Conservation (phyloP, 495 filamentous ascomycete species). For the Aspergillus sparsus region DNA sequence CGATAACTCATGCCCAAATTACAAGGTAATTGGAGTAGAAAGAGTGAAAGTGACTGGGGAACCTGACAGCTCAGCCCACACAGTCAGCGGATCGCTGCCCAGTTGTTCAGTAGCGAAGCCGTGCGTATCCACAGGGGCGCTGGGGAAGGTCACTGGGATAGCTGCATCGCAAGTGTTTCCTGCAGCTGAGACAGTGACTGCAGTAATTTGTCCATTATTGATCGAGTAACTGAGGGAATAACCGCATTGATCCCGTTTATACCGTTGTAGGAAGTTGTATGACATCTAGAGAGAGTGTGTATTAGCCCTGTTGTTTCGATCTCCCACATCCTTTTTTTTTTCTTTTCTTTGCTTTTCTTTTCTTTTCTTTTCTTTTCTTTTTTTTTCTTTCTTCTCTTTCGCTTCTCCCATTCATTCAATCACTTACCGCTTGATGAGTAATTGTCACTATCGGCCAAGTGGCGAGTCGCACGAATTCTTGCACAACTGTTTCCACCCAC, state of each 20-base stretch:
- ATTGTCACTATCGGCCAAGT: slow-evolving; percentile 58
- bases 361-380: not conserved
- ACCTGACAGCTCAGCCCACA: slow-evolving; percentile 58
- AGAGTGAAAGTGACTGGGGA: slow-evolving; percentile 54
- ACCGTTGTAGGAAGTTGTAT: slow-evolving; percentile 50
- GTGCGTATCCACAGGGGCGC: slow-evolving; percentile 38
- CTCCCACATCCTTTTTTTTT: too few relatives aligned
- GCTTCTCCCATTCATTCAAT: not conserved
- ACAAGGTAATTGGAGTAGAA: slow-evolving; percentile 46
- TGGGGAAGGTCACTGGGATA: slow-evolving; percentile 61
- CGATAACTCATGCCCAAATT: slow-evolving; percentile 2
- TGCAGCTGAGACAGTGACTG: slow-evolving; percentile 51
- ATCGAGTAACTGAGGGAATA: slow-evolving; percentile 52
- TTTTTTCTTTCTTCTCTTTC: not conserved
- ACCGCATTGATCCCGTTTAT: slow-evolving; percentile 55
- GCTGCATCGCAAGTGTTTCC: slow-evolving; percentile 52
- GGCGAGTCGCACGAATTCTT: slow-evolving; percentile 60
- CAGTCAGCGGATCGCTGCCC: slow-evolving; percentile 59
- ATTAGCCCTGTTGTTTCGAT: too few relatives aligned
- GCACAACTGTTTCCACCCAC: slow-evolving; percentile 60
- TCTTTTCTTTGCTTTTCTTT: not conserved
- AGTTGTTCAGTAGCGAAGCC: slow-evolving; percentile 56
- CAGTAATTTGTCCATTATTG: slow-evolving; percentile 47
- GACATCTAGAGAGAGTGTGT: slow-evolving; percentile 41
- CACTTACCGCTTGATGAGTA: slow-evolving; percentile 53